A percentile compares a stretch with the other conserved stretches of the same genome.
Conservation (phyloP, 2,329 filamentous ascomycete species). For the Alternaria triticimaculans region DNA sequence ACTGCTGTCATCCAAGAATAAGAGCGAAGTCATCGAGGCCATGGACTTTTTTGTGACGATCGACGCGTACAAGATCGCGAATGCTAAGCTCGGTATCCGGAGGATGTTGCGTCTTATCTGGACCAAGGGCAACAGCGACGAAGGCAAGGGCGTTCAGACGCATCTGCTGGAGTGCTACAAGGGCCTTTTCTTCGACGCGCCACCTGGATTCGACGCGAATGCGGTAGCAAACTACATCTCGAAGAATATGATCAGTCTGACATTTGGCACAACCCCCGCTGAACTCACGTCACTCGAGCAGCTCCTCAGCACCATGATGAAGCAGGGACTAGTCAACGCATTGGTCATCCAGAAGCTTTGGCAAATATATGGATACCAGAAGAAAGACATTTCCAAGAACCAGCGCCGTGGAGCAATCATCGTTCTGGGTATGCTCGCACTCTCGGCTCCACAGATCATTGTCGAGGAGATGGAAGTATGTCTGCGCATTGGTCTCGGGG, state of each 20-base stretch:
- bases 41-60: slow-evolving; percentile 98
- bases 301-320: slow-evolving; percentile 96
- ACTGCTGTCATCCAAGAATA: slow-evolving; percentile 91
- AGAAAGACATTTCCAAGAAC: slow-evolving; percentile 83
- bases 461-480: slow-evolving; percentile 95
- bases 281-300: slow-evolving; percentile 96
- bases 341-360: slow-evolving; percentile 90
- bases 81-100: slow-evolving; percentile 88
- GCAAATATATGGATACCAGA: slow-evolving; percentile 96
- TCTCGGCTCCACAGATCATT: slow-evolving; percentile 90
- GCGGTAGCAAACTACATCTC: slow-evolving; percentile 95
- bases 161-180: slow-evolving; percentile 98
- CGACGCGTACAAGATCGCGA: slow-evolving; percentile 94
- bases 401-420: slow-evolving; percentile 95
- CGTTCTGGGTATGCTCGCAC: slow-evolving; percentile 92
- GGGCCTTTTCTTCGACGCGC: slow-evolving; percentile 93
- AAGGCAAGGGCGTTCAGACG: slow-evolving; percentile 96
- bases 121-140: slow-evolving; percentile 99
- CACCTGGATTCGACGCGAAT: slow-evolving; percentile 83
- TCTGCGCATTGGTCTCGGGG: slow-evolving; percentile 85
- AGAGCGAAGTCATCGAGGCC: slow-evolving; percentile 97
- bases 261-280: slow-evolving; percentile 91
- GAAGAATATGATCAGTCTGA: slow-evolving; percentile 98
- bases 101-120: slow-evolving; percentile 97
- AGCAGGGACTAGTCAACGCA: slow-evolving; percentile 83